phyloP scores from a whole-genome alignment of 345 rosid species.

The Microcos paniculata region DNA sequence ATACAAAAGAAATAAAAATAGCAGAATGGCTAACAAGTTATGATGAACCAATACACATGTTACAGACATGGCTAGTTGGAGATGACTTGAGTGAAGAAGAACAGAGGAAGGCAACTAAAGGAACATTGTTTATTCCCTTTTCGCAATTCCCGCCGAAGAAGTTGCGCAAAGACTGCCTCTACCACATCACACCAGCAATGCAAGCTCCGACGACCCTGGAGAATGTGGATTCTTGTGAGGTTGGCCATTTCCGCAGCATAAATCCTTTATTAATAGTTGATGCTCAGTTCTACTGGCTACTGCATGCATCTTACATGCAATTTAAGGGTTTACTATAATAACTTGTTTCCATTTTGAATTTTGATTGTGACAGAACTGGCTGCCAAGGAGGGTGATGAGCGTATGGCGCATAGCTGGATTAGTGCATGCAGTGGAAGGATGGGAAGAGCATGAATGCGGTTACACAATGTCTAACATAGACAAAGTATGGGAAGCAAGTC shows the following conservation, averaged over 20 bases:
- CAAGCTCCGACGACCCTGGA: slow-evolving; percentile 31
- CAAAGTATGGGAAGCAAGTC: slow-evolving; percentile 48
- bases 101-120: slow-evolving; percentile 42
- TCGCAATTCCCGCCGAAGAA: slow-evolving; percentile 45
- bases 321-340: too few species aligned
- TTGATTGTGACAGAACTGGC: slow-evolving; percentile 43
- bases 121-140: slow-evolving; percentile 51
- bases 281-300: neutral
- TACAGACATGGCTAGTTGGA: slow-evolving; percentile 51
- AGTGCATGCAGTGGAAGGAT: slow-evolving; percentile 51
- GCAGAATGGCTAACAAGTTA: neutral
- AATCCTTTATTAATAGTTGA: neutral
- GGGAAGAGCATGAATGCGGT: slow-evolving; percentile 52
- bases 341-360: too few species aligned
- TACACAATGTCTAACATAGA: slow-evolving; percentile 30
- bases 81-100: slow-evolving; percentile 36
- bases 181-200: slow-evolving; percentile 51
- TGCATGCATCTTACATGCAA: too few species aligned
- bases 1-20: neutral
- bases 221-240: slow-evolving; percentile 66
- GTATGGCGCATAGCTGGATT: slow-evolving; percentile 51
- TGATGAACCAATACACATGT: neutral
- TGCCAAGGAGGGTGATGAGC: slow-evolving; percentile 65
- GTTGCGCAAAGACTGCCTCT: slow-evolving; percentile 40
- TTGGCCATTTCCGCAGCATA: neutral